Conservation (phyloP, 306 rosid species). For the Pachyrhizus erosus region DNA sequence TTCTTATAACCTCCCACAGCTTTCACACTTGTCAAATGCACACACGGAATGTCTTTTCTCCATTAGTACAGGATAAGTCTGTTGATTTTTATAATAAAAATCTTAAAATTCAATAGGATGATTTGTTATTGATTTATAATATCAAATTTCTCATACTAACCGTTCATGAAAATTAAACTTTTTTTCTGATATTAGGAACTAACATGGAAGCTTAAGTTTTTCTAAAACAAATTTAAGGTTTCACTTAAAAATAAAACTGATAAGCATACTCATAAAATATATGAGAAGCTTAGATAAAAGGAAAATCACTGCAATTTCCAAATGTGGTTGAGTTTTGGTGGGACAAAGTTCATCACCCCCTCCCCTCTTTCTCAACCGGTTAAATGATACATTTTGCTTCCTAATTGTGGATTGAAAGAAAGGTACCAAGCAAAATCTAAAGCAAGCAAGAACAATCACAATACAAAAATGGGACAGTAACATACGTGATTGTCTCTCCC, state of each 20-base stretch:
- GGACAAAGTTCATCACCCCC: background rate
- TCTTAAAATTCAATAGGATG: background rate
- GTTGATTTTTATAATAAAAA: background rate
- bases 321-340: background rate
- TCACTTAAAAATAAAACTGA: background rate
- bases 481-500: slow-evolving; percentile 91
- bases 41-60: too few species aligned
- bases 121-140: background rate
- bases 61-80: too few species aligned
- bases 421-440: background rate
- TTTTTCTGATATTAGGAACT: background rate
- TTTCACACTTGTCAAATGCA: too few species aligned
- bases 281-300: background rate
- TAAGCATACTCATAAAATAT: background rate
- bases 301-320: background rate
- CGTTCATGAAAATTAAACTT: background rate
- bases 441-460: background rate
- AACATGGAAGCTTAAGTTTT: background rate
- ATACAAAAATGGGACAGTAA: background rate
- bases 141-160: background rate
- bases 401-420: background rate
- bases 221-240: background rate
- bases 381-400: background rate
- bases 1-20: too few species aligned
- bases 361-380: background rate